phyloP scores from a whole-genome alignment of 768 basidiomycete species.

The Boletus speciosus region DNA sequence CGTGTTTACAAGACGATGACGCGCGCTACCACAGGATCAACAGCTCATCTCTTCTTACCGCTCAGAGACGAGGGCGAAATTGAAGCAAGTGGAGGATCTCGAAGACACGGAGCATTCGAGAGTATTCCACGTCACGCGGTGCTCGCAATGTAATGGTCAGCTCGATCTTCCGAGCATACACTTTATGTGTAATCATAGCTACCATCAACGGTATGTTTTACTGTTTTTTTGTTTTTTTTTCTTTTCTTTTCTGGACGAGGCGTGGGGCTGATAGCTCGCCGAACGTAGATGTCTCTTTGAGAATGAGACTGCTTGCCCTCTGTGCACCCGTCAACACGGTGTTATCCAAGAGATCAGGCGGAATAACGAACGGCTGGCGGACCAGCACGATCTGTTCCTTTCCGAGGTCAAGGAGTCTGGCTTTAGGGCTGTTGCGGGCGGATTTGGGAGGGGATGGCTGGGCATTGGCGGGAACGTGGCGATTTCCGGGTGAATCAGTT shows the following conservation, averaged over 20 bases:
- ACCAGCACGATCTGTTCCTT: slow-evolving; percentile 78
- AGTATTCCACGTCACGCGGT: slow-evolving; percentile 93
- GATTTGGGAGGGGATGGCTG: slow-evolving; percentile 66
- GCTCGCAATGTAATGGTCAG: slow-evolving; percentile 83
- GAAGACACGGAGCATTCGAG: slow-evolving; percentile 73
- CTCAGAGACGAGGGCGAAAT: slow-evolving; percentile 73
- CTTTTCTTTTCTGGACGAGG: neutral
- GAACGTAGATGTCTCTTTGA: slow-evolving; percentile 76
- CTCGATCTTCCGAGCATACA: slow-evolving; percentile 92
- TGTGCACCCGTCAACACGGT: slow-evolving; percentile 82
- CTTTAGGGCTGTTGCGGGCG: slow-evolving; percentile 66
- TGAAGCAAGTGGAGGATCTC: slow-evolving; percentile 79
- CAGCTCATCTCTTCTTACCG: slow-evolving; percentile 86
- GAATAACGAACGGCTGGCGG: slow-evolving; percentile 80
- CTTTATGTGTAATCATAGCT: slow-evolving; percentile 98
- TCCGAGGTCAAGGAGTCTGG: slow-evolving; percentile 70
- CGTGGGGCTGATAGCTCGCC: neutral
- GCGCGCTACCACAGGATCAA: slow-evolving; percentile 57
- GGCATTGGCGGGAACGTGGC: slow-evolving; percentile 4
- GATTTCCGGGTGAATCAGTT: slow-evolving; percentile 1
- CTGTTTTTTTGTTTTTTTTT: neutral
- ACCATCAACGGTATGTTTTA: slow-evolving; percentile 70
- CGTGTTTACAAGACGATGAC: neutral
- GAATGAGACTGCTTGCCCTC: slow-evolving; percentile 85
- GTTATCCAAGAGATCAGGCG: slow-evolving; percentile 86